Percentiles rank a stretch among this genome's conserved stretches.
Evolutionary conservation across 2,329 filamentous ascomycete species (phyloP).

Genomic region (Cytospora piceae): DNA sequence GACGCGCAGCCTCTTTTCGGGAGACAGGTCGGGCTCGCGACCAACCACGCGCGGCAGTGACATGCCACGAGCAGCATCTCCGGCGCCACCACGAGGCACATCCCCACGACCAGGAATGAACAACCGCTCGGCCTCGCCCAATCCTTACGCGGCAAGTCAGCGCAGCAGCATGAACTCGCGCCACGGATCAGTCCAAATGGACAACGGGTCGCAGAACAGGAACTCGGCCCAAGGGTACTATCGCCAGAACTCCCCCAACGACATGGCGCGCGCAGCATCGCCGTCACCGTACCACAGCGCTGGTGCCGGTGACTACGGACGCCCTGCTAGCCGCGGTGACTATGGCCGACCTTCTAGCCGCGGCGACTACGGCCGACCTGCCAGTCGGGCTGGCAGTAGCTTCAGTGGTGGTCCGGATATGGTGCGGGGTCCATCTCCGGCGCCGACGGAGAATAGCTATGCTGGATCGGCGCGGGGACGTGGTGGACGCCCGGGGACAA

Average conservation of each 20-base stretch:
- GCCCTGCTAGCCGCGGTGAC: slow-evolving; percentile 56
- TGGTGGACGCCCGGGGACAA: slow-evolving; percentile 54
- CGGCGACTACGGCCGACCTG: slow-evolving; percentile 42
- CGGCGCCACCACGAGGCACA: slow-evolving; percentile 66
- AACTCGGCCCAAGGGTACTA: slow-evolving; percentile 56
- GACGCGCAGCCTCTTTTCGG: slow-evolving; percentile 74
- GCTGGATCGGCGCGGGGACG: slow-evolving; percentile 56
- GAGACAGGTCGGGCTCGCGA: slow-evolving; percentile 50
- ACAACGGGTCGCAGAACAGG: slow-evolving; percentile 46
- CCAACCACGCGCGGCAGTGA: slow-evolving; percentile 63
- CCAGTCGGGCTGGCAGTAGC: slow-evolving; percentile 41
- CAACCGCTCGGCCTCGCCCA: slow-evolving; percentile 62
- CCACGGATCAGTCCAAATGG: slow-evolving; percentile 44
- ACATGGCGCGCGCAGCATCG: slow-evolving; percentile 50
- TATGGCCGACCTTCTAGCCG: slow-evolving; percentile 51
- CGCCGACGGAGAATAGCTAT: slow-evolving; percentile 58
- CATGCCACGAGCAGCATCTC: slow-evolving; percentile 66
- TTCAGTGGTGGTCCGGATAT: slow-evolving; percentile 38
- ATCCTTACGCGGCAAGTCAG: slow-evolving; percentile 58
- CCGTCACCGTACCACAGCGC: slow-evolving; percentile 48
- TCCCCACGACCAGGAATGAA: slow-evolving; percentile 64
- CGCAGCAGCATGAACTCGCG: slow-evolving; percentile 37
- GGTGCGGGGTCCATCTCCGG: slow-evolving; percentile 50
- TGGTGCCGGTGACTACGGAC: slow-evolving; percentile 45
- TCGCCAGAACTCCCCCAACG: slow-evolving; percentile 55